These are phyloP conservation scores for Dothiorella sarmentorum DNA, from an alignment of 2,329 filamentous ascomycete genomes.

Conservation along the genomic window DNA sequence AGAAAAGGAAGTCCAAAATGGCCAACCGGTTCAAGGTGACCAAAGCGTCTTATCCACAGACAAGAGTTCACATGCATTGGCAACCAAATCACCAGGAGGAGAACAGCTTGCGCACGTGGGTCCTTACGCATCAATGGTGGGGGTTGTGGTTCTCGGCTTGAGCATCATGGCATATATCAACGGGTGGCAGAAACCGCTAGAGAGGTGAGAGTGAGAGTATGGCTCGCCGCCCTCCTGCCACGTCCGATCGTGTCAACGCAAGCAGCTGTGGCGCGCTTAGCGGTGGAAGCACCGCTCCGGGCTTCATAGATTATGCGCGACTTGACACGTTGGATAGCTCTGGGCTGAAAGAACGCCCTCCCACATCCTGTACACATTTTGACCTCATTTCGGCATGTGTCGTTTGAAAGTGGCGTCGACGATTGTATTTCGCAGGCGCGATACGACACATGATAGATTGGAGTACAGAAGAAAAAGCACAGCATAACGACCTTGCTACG, in stretches of 20 bases:
- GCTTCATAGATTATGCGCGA: background rate
- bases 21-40: slow-evolving; percentile 26
- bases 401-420: background rate
- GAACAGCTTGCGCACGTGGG: slow-evolving; percentile 33
- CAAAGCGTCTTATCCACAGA: slow-evolving; percentile 27
- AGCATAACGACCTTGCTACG: slow-evolving; percentile 17
- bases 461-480: slow-evolving; percentile 8
- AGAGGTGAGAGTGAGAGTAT: slow-evolving; percentile 35
- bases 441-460: background rate
- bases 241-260: background rate
- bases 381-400: background rate
- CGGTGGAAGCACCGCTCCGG: background rate
- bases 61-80: slow-evolving; percentile 25
- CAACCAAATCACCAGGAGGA: slow-evolving; percentile 24
- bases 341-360: slow-evolving; percentile 1
- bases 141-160: slow-evolving; percentile 39
- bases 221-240: background rate
- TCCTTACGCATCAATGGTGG: slow-evolving; percentile 37
- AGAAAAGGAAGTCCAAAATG: slow-evolving; percentile 29
- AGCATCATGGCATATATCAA: slow-evolving; percentile 42
- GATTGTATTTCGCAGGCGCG: background rate
- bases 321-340: slow-evolving; percentile 1
- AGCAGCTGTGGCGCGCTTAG: background rate
- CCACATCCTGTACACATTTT: background rate
- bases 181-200: slow-evolving; percentile 42